A percentile compares a stretch with the other conserved stretches of the same genome.
These are phyloP conservation scores for Pseudocohnilembus persalinus DNA, from an alignment of 169 alveolate genomes.

Conservation along the genomic window DNA sequence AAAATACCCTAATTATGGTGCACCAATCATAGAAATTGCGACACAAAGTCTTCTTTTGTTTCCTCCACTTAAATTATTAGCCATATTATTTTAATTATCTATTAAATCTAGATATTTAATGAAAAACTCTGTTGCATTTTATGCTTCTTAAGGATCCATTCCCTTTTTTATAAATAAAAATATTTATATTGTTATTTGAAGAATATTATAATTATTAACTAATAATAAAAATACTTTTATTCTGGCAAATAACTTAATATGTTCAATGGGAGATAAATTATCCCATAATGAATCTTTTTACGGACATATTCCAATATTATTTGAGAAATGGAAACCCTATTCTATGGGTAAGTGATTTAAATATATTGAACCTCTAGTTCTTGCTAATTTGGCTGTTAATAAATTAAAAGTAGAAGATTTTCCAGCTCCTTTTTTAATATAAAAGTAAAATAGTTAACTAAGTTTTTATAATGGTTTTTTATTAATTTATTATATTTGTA, in stretches of 20 bases:
- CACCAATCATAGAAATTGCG: slow-evolving; percentile 87
- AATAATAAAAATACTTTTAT: slow-evolving; percentile 47
- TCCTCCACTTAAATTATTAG: slow-evolving; percentile 79
- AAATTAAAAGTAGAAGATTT: slow-evolving; percentile 62
- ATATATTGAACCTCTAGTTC: slow-evolving; percentile 49
- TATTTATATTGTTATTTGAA: too few relatives aligned
- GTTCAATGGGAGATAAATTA: slow-evolving; percentile 65
- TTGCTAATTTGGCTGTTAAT: slow-evolving; percentile 51
- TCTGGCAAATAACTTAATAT: slow-evolving; percentile 63
- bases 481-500: too few relatives aligned
- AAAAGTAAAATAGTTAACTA: too few relatives aligned
- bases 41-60: slow-evolving; percentile 82
- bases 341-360: slow-evolving; percentile 26
- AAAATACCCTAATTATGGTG: slow-evolving; percentile 46
- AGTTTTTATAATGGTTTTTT: too few relatives aligned
- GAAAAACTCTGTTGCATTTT: not conserved
- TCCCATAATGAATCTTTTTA: slow-evolving; percentile 60
- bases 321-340: not conserved
- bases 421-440: too few relatives aligned
- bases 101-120: not conserved
- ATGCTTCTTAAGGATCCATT: not conserved
- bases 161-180: not conserved
- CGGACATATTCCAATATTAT: not conserved
- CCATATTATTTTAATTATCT: not conserved
- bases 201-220: slow-evolving; percentile 29